phyloP scores from a whole-genome alignment of 257 asterid species.

The Rubia yunnanensis region DNA sequence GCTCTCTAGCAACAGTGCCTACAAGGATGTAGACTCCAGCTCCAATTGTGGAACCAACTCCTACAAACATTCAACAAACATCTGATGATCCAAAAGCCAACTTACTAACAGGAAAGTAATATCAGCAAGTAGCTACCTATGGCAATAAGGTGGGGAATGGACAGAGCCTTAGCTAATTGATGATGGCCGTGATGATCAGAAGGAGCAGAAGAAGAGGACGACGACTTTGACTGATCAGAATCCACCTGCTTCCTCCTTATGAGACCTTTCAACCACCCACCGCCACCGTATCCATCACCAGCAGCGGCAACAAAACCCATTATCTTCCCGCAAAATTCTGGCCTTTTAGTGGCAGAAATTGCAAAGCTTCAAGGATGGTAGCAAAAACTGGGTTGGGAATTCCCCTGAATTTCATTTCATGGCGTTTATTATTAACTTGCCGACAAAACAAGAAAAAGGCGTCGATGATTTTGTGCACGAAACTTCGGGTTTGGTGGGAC shows the following conservation, averaged over 20 bases:
- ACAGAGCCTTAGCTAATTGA: slow-evolving; percentile 60
- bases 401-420: not conserved
- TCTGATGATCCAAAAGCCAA: not conserved
- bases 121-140: slow-evolving; percentile 32
- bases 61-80: slow-evolving; percentile 23
- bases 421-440: not conserved
- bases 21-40: slow-evolving; percentile 95
- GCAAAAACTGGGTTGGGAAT: not conserved
- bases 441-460: not conserved
- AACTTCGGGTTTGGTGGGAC: not conserved
- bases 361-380: not conserved
- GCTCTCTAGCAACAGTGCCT: slow-evolving; percentile 97
- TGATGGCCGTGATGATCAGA: slow-evolving; percentile 26
- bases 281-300: slow-evolving; percentile 28
- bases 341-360: not conserved
- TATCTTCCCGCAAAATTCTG: not conserved
- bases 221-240: slow-evolving; percentile 39
- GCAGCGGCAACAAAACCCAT: slow-evolving; percentile 20
- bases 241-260: slow-evolving; percentile 92
- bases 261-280: slow-evolving; percentile 46
- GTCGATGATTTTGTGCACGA: not conserved
- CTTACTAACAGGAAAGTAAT: not conserved
- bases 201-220: slow-evolving; percentile 27
- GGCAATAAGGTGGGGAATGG: slow-evolving; percentile 76
- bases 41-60: slow-evolving; percentile 94